A percentile compares a stretch with the other conserved stretches of the same genome.
These are phyloP conservation scores for Chloropicon primus DNA, from an alignment of 139 green algal species.

Conservation along the genomic window DNA sequence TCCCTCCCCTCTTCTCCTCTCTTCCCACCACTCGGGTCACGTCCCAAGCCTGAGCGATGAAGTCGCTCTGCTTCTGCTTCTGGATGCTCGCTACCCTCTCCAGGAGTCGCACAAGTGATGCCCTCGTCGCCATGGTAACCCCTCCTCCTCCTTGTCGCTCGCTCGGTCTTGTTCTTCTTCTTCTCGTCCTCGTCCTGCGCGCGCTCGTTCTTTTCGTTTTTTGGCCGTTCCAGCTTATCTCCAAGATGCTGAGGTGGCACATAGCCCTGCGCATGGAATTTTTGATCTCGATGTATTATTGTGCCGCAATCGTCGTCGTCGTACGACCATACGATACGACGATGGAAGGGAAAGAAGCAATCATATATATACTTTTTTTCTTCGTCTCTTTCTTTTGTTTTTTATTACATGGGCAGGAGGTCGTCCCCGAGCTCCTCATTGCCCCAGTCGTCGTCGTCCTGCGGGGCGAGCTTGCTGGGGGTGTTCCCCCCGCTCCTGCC, in stretches of 20 bases:
- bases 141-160: not conserved
- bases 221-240: too few relatives aligned
- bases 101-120: not conserved
- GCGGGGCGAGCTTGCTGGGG: not conserved
- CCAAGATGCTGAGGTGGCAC: too few relatives aligned
- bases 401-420: conserved; percentile 41
- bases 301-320: too few relatives aligned
- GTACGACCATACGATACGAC: too few relatives aligned
- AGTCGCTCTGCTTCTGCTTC: not conserved
- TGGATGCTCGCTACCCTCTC: not conserved
- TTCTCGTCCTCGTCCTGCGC: too few relatives aligned
- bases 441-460: conserved; percentile 42
- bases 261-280: too few relatives aligned
- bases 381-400: not conserved
- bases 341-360: too few relatives aligned
- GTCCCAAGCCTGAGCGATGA: not conserved
- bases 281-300: too few relatives aligned
- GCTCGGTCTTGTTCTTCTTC: not conserved
- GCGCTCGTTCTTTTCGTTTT: too few relatives aligned
- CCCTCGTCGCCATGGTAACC: not conserved
- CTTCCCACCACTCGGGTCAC: not conserved
- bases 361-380: too few relatives aligned
- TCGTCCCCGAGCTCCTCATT: conserved; percentile 51
- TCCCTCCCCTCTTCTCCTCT: not conserved
- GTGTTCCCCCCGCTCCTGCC: not conserved